Evolutionary conservation across 2,329 filamentous ascomycete genomes (phyloP), one percentile per base, ranked within the genome.

Genomic region (Nemania sp.): DNA sequence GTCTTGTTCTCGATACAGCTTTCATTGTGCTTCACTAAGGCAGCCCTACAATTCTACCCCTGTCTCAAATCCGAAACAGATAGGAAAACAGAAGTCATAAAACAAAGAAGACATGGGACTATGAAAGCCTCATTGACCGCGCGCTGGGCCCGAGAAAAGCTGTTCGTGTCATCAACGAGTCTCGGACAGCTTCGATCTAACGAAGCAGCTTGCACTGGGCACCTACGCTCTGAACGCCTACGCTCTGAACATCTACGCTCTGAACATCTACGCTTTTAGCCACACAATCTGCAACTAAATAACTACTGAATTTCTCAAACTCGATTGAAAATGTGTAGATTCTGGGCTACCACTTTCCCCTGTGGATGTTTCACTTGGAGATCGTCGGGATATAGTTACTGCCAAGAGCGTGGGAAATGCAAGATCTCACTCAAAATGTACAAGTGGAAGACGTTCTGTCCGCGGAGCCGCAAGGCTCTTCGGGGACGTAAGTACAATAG

Each of bases 381-480:
- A 4, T 56, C 51, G 1, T 70, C 64, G 1, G 72, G 68, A n/a
- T 71, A 73, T 43, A 52, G 53, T 1, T 71, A 61, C 27, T 73
- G 72, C 11, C 1, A 32, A 0, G 26, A 61, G 5, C 57, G 72
- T 15, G 69, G 69, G 1, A 61, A 32, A 7, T 56, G 64, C 26
- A 58, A 18, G 7, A 29, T 57, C 2, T 20, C 13, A 0, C 60
- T 71, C 1, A 5, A 10, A 5, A 26, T 18, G 7, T 70, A 38
- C 15, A 51, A 26, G 26, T 72, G 70, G 72, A 55, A 29, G 32
- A 73, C 68, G 6, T 67, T 66, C 24, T 73, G 72, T 26, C 68
- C 68, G 0, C 22, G 35, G 1, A 59, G 57, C 7, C 68, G 70
- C 3, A 67, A 59, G 52, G 49, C 18, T 5, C n/a, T 70, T 2